Percentiles rank a stretch among this genome's conserved stretches.
Conservation (phyloP, 106 monocot genomes). For the Gastrodia elata region DNA sequence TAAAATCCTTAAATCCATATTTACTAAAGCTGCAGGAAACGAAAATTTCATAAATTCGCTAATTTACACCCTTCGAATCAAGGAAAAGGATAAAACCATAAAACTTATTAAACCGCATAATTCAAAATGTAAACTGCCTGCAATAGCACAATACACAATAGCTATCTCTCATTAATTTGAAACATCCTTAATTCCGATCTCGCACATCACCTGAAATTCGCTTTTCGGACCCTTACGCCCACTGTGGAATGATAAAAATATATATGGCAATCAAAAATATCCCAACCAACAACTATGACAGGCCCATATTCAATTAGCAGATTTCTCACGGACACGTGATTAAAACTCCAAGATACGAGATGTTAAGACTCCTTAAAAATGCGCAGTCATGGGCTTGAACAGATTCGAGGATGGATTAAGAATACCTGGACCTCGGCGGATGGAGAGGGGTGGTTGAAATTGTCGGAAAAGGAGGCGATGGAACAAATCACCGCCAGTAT, state of each 20-base stretch:
- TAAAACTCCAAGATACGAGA: neutral
- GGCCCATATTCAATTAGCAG: neutral
- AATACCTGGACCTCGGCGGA: conserved; percentile 66
- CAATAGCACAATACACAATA: neutral
- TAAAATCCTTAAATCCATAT: too few relatives aligned
- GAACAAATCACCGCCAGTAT: conserved; percentile 83
- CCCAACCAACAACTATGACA: neutral
- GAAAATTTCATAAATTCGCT: too few relatives aligned
- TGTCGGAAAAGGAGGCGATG: conserved; percentile 85
- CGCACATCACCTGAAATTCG: neutral
- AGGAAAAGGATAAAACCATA: neutral
- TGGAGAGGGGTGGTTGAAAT: conserved; percentile 69
- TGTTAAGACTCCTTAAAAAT: neutral
- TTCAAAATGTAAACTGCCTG: neutral
- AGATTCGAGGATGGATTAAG: neutral
- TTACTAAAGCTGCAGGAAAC: too few relatives aligned
- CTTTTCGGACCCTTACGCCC: neutral
- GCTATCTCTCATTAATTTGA: neutral
- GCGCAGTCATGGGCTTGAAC: neutral
- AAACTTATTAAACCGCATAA: neutral
- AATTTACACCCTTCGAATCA: neutral
- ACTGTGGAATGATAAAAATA: neutral
- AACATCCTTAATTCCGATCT: neutral
- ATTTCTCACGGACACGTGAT: neutral
- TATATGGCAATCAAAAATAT: neutral